phyloP scores from a whole-genome alignment of 306 rosid species.

The Cicer cuneatum region DNA sequence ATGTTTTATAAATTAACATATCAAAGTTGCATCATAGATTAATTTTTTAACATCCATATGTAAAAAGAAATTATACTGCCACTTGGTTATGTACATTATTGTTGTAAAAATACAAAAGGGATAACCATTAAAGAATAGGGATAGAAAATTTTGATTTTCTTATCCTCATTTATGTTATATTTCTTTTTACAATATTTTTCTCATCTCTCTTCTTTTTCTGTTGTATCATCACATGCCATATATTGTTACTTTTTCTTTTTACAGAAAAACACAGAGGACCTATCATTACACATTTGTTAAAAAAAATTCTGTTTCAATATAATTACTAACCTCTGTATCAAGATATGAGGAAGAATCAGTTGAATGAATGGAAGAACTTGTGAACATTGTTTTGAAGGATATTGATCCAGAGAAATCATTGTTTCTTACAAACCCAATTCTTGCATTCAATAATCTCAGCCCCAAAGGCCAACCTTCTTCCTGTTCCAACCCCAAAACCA shows the following conservation, averaged over 20 bases:
- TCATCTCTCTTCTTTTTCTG: neutral
- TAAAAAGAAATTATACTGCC: too few relatives aligned
- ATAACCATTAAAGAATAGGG: constrained; percentile 4
- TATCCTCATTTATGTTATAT: too few relatives aligned
- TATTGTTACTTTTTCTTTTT: neutral
- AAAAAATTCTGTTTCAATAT: neutral
- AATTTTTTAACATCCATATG: too few relatives aligned
- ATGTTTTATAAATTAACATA: too few relatives aligned
- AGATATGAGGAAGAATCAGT: constrained; percentile 66
- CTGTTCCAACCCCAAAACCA: constrained; percentile 46
- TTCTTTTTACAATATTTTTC: neutral
- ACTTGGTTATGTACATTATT: neutral
- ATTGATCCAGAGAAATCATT: constrained; percentile 63
- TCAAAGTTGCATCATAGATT: too few relatives aligned
- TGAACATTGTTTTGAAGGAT: constrained; percentile 76
- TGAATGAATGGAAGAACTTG: constrained; percentile 58
- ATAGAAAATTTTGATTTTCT: neutral
- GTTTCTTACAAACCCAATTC: constrained; percentile 63
- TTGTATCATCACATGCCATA: neutral
- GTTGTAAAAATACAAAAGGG: neutral
- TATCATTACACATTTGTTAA: neutral
- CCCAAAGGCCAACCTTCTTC: constrained; percentile 94
- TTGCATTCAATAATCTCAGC: constrained; percentile 63
- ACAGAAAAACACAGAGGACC: neutral
- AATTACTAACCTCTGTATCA: constrained; percentile 62